phyloP scores from a whole-genome alignment of 2,329 filamentous ascomycete species.

The Metarhizium anisopliae region DNA sequence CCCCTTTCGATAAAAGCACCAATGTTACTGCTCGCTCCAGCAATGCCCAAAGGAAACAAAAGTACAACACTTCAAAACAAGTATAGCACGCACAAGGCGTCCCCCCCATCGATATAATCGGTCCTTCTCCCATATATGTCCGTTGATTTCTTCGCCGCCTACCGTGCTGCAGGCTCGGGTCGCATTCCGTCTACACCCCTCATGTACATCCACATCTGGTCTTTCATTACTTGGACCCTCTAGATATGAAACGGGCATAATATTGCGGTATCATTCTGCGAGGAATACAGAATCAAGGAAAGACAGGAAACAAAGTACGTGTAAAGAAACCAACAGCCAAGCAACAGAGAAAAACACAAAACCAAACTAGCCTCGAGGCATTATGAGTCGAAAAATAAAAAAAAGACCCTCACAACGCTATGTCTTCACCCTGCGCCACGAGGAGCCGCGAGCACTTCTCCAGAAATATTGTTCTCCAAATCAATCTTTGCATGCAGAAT shows the following conservation, averaged over 20 bases:
- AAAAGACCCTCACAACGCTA: background rate
- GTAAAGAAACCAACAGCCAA: background rate
- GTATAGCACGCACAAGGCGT: background rate
- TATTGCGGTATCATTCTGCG: conserved; percentile 8
- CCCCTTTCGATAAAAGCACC: background rate
- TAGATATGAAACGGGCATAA: background rate
- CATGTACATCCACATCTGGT: background rate
- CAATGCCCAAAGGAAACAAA: background rate
- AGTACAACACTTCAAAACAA: conserved; percentile 1
- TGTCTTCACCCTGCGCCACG: conserved; percentile 1
- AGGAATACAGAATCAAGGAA: conserved; percentile 5
- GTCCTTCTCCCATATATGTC: background rate
- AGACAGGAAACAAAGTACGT: conserved; percentile 2
- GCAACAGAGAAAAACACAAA: background rate
- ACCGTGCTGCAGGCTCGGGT: background rate
- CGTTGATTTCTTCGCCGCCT: background rate
- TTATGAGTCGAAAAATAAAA: background rate
- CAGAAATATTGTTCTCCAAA: background rate
- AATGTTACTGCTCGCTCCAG: background rate
- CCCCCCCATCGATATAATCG: background rate
- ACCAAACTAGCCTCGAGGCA: background rate
- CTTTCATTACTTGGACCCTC: background rate
- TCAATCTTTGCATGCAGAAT: background rate
- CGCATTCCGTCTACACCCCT: background rate
- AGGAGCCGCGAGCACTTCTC: background rate